Evolutionary conservation across 352 stramenopile genomes (phyloP), one percentile per base, ranked within the genome.

Genomic region (Phytophthora sp.): DNA sequence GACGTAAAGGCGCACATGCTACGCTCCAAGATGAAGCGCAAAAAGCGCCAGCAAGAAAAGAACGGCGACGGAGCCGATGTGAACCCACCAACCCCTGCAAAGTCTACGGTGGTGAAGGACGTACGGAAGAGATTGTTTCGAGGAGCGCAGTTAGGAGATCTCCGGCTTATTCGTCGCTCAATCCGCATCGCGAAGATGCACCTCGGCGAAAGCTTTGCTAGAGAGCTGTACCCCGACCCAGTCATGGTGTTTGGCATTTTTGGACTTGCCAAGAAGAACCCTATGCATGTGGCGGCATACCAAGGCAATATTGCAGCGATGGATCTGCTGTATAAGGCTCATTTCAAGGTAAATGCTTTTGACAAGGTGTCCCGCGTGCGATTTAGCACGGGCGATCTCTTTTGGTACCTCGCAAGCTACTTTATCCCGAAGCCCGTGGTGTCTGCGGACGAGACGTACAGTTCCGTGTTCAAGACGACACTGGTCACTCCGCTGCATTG

Each of bases 221-320:
- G 58, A 24, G 77, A 90, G 13, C 54, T 93, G 54, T 95, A 92
- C 46, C 72, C 76, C 2, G 84, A 92, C 32, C 77, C 84, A 10
- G 69, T 74, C 27, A 81, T 95, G 52, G 66, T 82, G 41, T 75
- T 91, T 17, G 70, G 81, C 41, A 81, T 89, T n/a, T 90, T 91
- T 56, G 73, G 79, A n/a, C 77, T 82, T 23, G 86, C 84, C 17
- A 87, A 79, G 58, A 95, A 95, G 61, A 93, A 95, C 44, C 87
- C 87, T 21, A 84, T 95, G 79, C 87, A 95, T 26, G 82, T 95
- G 5, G 87, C 87, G 1, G 87, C 87, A 13, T 91, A 91, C 50
- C 80, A 89, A 48, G 84, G 84, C 38, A 92, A 89, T 46, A 86
- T 92, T n/a, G 67, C 71, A 4, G 84, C 87, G 13, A 78, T 95